A percentile compares a stretch with the other conserved stretches of the same genome.
Conservation (phyloP, 2,329 filamentous ascomycete species). For the Aaosphaeria pasadenensis region DNA sequence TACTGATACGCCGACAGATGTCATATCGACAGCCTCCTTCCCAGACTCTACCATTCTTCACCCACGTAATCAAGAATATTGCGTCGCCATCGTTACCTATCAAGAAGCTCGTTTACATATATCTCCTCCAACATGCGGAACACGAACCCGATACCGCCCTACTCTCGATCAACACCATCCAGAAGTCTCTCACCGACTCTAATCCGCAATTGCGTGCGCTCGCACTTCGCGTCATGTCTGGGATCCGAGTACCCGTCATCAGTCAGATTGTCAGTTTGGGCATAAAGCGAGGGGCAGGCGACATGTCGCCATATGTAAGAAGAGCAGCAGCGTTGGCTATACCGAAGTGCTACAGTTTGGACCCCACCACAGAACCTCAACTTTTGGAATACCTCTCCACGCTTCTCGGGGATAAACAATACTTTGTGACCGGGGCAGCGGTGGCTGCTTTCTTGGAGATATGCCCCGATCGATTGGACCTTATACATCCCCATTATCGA, state of each 20-base stretch:
- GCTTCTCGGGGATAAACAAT: conserved; percentile 85
- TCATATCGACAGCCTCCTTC: conserved; percentile 79
- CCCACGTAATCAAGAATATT: conserved; percentile 97
- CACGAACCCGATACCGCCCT: conserved; percentile 92
- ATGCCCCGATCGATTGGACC: conserved; percentile 80
- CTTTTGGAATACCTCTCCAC: conserved; percentile 76
- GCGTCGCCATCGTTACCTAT: conserved; percentile 91
- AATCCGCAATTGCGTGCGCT: conserved; percentile 90
- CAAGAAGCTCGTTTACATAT: conserved; percentile 98
- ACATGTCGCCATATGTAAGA: conserved; percentile 92
- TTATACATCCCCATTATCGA: conserved; percentile 89
- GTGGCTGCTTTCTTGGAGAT: conserved; percentile 86
- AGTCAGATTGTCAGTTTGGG: conserved; percentile 95
- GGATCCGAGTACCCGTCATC: conserved; percentile 94
- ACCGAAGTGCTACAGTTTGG: conserved; percentile 90
- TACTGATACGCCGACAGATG: conserved; percentile 63
- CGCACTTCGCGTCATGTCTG: conserved; percentile 93
- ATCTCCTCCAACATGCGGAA: conserved; percentile 94
- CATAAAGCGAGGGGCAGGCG: conserved; percentile 88
- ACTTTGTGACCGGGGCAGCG: conserved; percentile 93
- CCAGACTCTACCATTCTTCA: conserved; percentile 83
- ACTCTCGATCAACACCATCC: conserved; percentile 97
- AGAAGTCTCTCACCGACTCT: conserved; percentile 90
- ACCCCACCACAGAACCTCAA: conserved; percentile 81
- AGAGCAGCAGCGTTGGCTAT: conserved; percentile 92